phyloP scores from a whole-genome alignment of 208 protist genomes.

The Trypanosoma rangeli region DNA sequence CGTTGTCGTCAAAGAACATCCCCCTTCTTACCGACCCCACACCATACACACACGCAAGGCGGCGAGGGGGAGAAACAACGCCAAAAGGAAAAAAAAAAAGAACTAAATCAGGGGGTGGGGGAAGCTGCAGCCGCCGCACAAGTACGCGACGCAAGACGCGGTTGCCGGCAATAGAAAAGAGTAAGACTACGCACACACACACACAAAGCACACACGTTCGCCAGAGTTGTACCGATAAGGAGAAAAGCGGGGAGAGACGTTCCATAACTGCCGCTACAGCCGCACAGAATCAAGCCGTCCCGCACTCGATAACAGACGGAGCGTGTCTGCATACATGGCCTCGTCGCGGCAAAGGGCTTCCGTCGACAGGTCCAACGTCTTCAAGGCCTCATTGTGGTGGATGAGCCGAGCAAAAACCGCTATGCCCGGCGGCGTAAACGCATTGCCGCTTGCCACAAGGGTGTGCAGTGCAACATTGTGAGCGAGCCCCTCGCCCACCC shows the following conservation, averaged over 20 bases:
- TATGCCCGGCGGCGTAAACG: conserved; percentile 23
- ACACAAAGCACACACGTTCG: too few species aligned
- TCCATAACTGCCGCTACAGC: conserved; percentile 7
- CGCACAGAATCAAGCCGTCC: conserved; percentile 9
- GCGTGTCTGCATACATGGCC: conserved; percentile 14
- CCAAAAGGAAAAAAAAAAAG: conserved; percentile 3
- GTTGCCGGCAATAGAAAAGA: too few species aligned
- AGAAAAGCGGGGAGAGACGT: background rate
- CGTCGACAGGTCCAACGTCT: conserved; percentile 26
- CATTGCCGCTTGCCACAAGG: conserved; percentile 22
- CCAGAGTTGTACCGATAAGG: background rate
- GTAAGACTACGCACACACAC: too few species aligned
- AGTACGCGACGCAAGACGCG: too few species aligned
- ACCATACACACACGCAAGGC: too few species aligned
- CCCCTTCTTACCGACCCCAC: background rate
- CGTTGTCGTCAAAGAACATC: conserved; percentile 27
- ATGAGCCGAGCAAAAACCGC: conserved; percentile 16
- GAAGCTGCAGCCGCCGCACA: background rate
- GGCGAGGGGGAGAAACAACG: too few species aligned
- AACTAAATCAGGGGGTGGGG: background rate
- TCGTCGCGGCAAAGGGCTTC: conserved; percentile 14
- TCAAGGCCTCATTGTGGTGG: conserved; percentile 20
- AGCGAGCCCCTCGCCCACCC: conserved; percentile 24
- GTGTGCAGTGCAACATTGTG: conserved; percentile 15
- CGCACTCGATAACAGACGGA: conserved; percentile 7